A percentile compares a stretch with the other conserved stretches of the same genome.
phyloP scores from a whole-genome alignment of 306 rosid genomes.

The Sesbania bispinosa region DNA sequence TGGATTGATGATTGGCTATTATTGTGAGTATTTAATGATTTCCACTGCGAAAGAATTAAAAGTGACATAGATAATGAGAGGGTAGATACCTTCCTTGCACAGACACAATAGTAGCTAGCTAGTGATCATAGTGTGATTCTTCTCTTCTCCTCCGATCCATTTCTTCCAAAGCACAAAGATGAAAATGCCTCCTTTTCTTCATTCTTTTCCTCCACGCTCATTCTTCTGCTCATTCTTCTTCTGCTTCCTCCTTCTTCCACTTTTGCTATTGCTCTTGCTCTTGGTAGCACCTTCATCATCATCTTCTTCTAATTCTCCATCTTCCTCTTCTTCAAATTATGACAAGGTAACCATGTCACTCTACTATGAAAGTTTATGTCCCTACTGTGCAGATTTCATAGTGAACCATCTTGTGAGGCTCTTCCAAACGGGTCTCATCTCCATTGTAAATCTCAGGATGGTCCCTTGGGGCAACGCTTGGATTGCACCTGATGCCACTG shows the following conservation, averaged over 20 bases:
- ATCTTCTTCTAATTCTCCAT: neutral
- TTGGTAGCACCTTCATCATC: conserved; percentile 26
- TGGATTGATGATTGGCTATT: no score
- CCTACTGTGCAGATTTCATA: conserved; percentile 81
- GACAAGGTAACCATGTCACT: conserved; percentile 57
- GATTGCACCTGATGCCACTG: conserved; percentile 48
- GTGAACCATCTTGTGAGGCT: conserved; percentile 59
- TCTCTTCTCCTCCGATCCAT: neutral
- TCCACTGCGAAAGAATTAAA: no score
- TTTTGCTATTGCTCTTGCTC: conserved; percentile 31
- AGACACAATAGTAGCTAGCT: neutral
- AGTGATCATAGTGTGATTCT: neutral
- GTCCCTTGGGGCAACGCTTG: conserved; percentile 90
- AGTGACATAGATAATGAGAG: neutral
- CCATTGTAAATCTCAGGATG: conserved; percentile 69
- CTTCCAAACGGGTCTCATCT: conserved; percentile 69
- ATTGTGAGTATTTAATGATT: no score
- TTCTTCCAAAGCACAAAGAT: conserved; percentile 12
- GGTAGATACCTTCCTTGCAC: conserved; percentile 22
- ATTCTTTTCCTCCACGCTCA: conserved; percentile 59
- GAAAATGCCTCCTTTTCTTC: conserved; percentile 30
- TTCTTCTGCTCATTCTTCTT: conserved; percentile 60
- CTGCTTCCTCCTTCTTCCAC: conserved; percentile 42
- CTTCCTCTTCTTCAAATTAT: neutral
- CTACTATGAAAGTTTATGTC: conserved; percentile 81